Percentiles rank a stretch among this genome's conserved stretches.
Evolutionary conservation across 2,329 filamentous ascomycete genomes (phyloP).

Genomic region (Pseudogymnoascus sp.): DNA sequence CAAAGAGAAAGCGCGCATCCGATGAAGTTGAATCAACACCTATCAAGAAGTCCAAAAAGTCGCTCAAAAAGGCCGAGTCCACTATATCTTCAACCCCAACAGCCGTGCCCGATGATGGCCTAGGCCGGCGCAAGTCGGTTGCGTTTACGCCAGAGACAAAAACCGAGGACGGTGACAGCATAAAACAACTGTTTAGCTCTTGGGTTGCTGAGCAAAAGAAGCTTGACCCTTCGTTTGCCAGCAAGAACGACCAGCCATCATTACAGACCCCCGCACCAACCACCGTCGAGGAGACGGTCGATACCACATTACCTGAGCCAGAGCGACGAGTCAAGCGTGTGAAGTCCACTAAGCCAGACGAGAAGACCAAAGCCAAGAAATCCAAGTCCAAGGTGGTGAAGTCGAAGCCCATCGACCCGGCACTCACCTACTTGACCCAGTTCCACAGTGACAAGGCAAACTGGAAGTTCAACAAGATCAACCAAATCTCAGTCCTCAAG

Average conservation of each 20-base stretch:
- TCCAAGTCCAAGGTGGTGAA: conserved; percentile 19
- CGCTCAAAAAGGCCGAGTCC: conserved; percentile 11
- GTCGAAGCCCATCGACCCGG: conserved; percentile 43
- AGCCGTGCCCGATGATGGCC: conserved; percentile 18
- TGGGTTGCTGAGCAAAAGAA: conserved; percentile 37
- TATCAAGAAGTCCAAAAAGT: conserved; percentile 25
- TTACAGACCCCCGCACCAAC: conserved; percentile 24
- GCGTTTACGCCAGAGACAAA: conserved; percentile 60
- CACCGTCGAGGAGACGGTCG: conserved; percentile 24
- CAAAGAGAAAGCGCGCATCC: conserved; percentile 20
- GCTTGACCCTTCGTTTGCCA: conserved; percentile 23
- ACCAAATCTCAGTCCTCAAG: conserved; percentile 78
- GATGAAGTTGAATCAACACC: conserved; percentile 16
- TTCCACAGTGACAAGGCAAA: conserved; percentile 62
- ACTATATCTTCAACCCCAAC: conserved; percentile 19
- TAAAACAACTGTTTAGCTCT: conserved; percentile 43
- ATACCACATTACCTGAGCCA: conserved; percentile 25
- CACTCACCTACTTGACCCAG: conserved; percentile 68
- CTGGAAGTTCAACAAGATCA: conserved; percentile 97
- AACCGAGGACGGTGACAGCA: conserved; percentile 46
- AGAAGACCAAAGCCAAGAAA: conserved; percentile 17
- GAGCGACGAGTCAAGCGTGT: conserved; percentile 25
- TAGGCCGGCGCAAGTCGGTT: conserved; percentile 47
- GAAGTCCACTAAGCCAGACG: conserved; percentile 19
- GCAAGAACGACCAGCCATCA: conserved; percentile 17